phyloP scores from a whole-genome alignment of 2,329 filamentous ascomycete genomes.

The Colletotrichum lini region DNA sequence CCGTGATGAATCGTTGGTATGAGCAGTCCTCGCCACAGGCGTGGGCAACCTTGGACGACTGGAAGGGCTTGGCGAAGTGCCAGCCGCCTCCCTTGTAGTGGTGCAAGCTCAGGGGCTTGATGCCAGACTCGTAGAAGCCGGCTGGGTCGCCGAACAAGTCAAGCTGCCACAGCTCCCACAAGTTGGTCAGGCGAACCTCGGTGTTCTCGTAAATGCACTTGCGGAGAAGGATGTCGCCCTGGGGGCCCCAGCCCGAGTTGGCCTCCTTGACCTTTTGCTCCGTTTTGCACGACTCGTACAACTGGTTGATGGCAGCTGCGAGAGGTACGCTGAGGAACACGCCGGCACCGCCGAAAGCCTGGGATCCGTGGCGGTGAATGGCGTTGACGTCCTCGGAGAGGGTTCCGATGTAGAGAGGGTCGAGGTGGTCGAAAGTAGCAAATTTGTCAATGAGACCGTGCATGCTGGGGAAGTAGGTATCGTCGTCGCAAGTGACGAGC shows the following conservation, averaged over 20 bases:
- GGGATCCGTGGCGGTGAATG: slow-evolving; percentile 72
- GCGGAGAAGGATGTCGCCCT: slow-evolving; percentile 73
- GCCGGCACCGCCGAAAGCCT: slow-evolving; percentile 75
- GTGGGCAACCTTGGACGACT: slow-evolving; percentile 70
- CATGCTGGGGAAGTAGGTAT: slow-evolving; percentile 76
- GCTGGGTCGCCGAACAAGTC: slow-evolving; percentile 73
- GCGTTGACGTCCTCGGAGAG: slow-evolving; percentile 74
- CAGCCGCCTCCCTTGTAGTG: slow-evolving; percentile 75
- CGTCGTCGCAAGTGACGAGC: slow-evolving; percentile 75
- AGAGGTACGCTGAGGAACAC: slow-evolving; percentile 72
- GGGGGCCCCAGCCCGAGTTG: slow-evolving; percentile 71
- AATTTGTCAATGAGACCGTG: slow-evolving; percentile 67
- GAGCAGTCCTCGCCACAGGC: slow-evolving; percentile 74
- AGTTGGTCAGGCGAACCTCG: slow-evolving; percentile 68
- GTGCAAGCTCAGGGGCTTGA: slow-evolving; percentile 73
- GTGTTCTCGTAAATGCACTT: slow-evolving; percentile 77
- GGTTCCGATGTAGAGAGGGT: slow-evolving; percentile 72
- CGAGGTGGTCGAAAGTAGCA: slow-evolving; percentile 64
- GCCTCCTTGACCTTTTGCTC: slow-evolving; percentile 67
- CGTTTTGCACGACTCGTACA: slow-evolving; percentile 62
- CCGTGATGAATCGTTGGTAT: slow-evolving; percentile 70
- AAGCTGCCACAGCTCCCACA: slow-evolving; percentile 73
- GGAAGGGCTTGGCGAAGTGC: slow-evolving; percentile 68
- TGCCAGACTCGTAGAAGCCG: slow-evolving; percentile 75
- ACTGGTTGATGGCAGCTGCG: slow-evolving; percentile 60